These are phyloP conservation scores for Keithomyces neogunnii DNA, from an alignment of 2,329 filamentous ascomycete species.

Conservation along the genomic window DNA sequence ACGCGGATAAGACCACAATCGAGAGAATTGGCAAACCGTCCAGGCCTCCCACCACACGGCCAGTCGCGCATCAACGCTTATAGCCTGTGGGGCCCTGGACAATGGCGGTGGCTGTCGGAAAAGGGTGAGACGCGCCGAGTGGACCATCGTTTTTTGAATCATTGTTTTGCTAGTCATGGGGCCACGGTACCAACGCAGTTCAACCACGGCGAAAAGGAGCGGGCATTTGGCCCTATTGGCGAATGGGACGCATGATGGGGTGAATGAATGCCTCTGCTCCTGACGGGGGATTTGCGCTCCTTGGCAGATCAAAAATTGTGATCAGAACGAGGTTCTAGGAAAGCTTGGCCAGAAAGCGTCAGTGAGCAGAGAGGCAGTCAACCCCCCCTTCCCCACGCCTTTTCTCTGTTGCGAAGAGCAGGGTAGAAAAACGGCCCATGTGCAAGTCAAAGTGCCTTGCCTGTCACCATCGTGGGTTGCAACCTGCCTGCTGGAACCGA, in stretches of 20 bases:
- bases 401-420: background rate
- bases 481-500: constrained; percentile 4
- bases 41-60: constrained; percentile 4
- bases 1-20: constrained; percentile 5
- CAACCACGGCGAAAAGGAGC: background rate
- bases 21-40: constrained; percentile 14
- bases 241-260: background rate
- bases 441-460: background rate
- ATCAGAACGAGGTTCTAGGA: too few species aligned
- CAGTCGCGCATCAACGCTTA: constrained; percentile 9
- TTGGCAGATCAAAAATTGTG: too few species aligned
- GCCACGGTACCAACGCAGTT: constrained; percentile 1
- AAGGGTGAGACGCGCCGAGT: constrained; percentile 7
- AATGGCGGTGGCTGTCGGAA: constrained; percentile 10
- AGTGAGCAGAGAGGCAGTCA: too few species aligned
- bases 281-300: too few species aligned
- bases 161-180: constrained; percentile 4
- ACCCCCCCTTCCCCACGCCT: too few species aligned
- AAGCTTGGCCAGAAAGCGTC: too few species aligned
- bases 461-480: background rate
- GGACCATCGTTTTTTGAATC: constrained; percentile 5
- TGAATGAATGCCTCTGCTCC: background rate
- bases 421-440: background rate
- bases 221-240: background rate
- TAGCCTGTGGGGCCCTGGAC: constrained; percentile 10